A percentile compares a stretch with the other conserved stretches of the same genome.
phyloP scores from a whole-genome alignment of 2,329 filamentous ascomycete species.

The Aspergillus tanneri region DNA sequence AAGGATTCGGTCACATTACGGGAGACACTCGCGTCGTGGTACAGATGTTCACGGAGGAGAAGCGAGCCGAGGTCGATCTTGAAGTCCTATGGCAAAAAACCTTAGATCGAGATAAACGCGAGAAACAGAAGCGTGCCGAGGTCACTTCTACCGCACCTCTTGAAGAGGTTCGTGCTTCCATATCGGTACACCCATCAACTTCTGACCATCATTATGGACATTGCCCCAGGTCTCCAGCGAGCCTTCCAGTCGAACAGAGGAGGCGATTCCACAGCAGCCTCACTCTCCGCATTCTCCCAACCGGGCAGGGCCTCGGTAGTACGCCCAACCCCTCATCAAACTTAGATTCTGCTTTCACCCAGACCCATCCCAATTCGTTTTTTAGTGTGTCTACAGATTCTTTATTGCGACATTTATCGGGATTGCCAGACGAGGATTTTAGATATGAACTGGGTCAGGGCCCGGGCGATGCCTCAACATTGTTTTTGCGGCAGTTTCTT shows the following conservation, averaged over 20 bases:
- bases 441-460: conserved; percentile 38
- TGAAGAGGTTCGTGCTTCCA: conserved; percentile 26
- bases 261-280: conserved; percentile 28
- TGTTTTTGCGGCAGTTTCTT: conserved; percentile 46
- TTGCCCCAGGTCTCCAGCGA: conserved; percentile 18
- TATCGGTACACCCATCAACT: conserved; percentile 17
- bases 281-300: background rate
- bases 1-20: conserved; percentile 69
- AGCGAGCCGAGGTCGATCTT: conserved; percentile 64
- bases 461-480: conserved; percentile 41
- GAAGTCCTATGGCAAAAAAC: conserved; percentile 62
- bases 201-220: conserved; percentile 23
- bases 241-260: conserved; percentile 26
- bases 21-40: conserved; percentile 64
- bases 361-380: too few species aligned
- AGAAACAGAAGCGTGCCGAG: conserved; percentile 37
- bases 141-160: conserved; percentile 19
- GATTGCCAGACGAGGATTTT: conserved; percentile 32
- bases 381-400: conserved; percentile 16
- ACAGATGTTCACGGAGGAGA: conserved; percentile 70
- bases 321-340: background rate
- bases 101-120: conserved; percentile 41
- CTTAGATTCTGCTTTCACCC: too few species aligned
- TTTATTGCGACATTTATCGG: conserved; percentile 30
- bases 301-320: background rate